Base-by-base conservation (phyloP, 441 rosid genomes). In the Geranium incanum region DNA sequence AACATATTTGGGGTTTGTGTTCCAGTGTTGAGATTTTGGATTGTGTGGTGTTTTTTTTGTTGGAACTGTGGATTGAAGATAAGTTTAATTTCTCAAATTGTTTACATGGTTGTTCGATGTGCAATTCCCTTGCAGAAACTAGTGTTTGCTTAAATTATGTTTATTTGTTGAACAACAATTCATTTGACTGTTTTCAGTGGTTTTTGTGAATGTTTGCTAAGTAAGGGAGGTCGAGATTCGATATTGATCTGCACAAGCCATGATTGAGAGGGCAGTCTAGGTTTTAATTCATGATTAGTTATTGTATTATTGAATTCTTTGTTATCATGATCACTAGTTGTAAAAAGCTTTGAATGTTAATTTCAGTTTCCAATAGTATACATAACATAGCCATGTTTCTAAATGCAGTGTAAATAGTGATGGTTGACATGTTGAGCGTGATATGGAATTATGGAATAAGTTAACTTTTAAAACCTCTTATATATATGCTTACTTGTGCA, bases 401-500 rank as follows among this genome's bases (percentile, higher is more conserved):
- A 28, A 28, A 2, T 28, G 33, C 33, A 28, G 33, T 28, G 33
- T 6, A 12, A 12, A 6, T 43, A 43, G 12, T 43, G 50, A 43
- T 43, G 50, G 1, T 43, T 43, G 50, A 43, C 50, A 43, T 12
- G 12, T 43, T 43, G 50, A 43, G 11, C 12, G 50, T 43, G 9
- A 43, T 6, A 43, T 43, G 50, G 50, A 43, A 43, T 43, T 6
- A 43, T 43, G 50, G 50, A 43, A 43, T 43, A 43, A 43, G 12
- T 43, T 7, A 8, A 43, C 45, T 8, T 36, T 45, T 41, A 16
- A 67, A 65, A 68, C 13, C 71, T 63, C 21, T 70, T 48, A 48
- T 3, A 12, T 48, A 1, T 15, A 1, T 13, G 16, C 1, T 52
- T 72, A n/a, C 16, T 78, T 75, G 50, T 81, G 55, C 81, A 95